Percentiles rank a stretch among this genome's conserved stretches.
Evolutionary conservation across 2,329 filamentous ascomycete genomes (phyloP).

Genomic region (Monilinia polystroma): DNA sequence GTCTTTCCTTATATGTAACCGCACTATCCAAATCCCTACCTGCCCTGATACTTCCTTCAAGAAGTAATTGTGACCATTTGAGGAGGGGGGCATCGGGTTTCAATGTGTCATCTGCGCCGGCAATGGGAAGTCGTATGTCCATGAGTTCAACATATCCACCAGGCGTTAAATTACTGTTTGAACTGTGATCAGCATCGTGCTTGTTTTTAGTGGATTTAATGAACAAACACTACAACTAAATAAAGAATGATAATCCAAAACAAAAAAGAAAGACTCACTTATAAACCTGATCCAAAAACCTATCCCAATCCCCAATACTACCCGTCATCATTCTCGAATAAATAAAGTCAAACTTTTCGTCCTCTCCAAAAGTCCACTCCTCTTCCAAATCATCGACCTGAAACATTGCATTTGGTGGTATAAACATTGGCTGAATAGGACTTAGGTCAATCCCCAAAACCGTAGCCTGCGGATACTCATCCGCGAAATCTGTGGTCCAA

Average conservation of each 20-base stretch:
- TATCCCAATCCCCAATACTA: conserved; percentile 14
- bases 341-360: conserved; percentile 29
- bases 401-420: conserved; percentile 57
- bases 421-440: conserved; percentile 42
- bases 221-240: no score
- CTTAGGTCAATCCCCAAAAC: conserved; percentile 22
- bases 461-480: conserved; percentile 14
- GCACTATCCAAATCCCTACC: conserved; percentile 15
- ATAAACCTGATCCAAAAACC: conserved; percentile 15
- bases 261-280: not conserved
- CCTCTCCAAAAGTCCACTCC: conserved; percentile 49
- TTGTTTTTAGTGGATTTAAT: no score
- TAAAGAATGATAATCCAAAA: no score
- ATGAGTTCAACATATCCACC: conserved; percentile 18
- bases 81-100: not conserved
- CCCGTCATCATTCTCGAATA: conserved; percentile 24
- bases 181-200: not conserved
- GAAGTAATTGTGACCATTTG: conserved; percentile 16
- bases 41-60: not conserved
- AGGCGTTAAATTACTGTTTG: conserved; percentile 7
- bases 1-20: conserved; percentile 8
- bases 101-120: conserved; percentile 2
- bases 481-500: conserved; percentile 21
- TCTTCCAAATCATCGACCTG: conserved; percentile 59
- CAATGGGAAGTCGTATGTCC: not conserved